Conservation (phyloP, 108 stramenopile genomes). For the Bacterosira constricta region DNA sequence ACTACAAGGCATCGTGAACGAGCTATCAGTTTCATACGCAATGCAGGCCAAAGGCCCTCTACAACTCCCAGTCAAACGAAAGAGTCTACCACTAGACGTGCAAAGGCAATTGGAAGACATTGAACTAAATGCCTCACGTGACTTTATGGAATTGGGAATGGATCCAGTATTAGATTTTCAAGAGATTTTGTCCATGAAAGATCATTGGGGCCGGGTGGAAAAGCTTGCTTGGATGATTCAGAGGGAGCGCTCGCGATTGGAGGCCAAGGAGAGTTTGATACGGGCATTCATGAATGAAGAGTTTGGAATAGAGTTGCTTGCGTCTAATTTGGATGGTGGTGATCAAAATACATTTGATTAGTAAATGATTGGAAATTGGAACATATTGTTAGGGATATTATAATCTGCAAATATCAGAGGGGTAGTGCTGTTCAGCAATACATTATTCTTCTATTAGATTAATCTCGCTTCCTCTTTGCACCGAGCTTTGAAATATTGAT, state of each 20-base stretch:
- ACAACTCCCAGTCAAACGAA: conserved; percentile 68
- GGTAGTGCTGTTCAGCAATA: too few relatives aligned
- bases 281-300: conserved; percentile 25
- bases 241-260: conserved; percentile 60
- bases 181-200: conserved; percentile 48
- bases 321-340: background rate
- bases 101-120: conserved; percentile 52
- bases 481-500: too few relatives aligned
- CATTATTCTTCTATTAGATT: too few relatives aligned
- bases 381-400: too few relatives aligned
- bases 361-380: too few relatives aligned
- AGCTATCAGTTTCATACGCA: conserved; percentile 62
- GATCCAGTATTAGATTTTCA: conserved; percentile 81
- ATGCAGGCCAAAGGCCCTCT: conserved; percentile 53
- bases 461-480: too few relatives aligned
- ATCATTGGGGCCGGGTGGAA: conserved; percentile 31
- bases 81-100: conserved; percentile 50
- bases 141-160: conserved; percentile 54
- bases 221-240: conserved; percentile 53
- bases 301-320: background rate
- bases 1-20: conserved; percentile 58
- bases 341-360: background rate
- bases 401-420: too few relatives aligned
- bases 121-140: conserved; percentile 56
- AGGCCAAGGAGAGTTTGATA: conserved; percentile 48